These are phyloP conservation scores for Sechiopsis laciniata DNA, from an alignment of 306 rosid genomes.

Conservation along the genomic window DNA sequence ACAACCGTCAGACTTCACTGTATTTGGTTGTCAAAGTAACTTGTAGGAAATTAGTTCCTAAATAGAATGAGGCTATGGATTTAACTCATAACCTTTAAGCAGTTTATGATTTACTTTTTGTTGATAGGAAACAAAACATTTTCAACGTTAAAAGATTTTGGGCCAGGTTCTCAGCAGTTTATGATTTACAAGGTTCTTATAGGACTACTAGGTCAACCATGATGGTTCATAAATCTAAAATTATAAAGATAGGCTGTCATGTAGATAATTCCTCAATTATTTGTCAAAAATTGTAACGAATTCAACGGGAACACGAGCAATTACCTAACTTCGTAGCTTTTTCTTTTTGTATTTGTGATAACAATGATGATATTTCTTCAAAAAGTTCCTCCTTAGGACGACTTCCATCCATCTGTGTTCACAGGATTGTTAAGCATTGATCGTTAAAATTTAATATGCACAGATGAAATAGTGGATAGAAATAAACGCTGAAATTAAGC, in stretches of 20 bases:
- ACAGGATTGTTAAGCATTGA: constrained; percentile 3
- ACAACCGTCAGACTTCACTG: too few relatives aligned
- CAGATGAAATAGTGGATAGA: constrained; percentile 1
- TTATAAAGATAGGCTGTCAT: not conserved
- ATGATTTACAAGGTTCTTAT: too few relatives aligned
- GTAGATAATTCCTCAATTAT: not conserved
- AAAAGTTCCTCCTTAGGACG: constrained; percentile 61
- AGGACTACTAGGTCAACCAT: too few relatives aligned
- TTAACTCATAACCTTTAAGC: too few relatives aligned
- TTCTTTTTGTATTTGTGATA: constrained; percentile 49
- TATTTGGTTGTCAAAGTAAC: too few relatives aligned
- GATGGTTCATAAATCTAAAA: not conserved
- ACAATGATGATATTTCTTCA: constrained; percentile 53
- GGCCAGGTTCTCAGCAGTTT: too few relatives aligned
- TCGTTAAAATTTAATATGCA: constrained; percentile 18
- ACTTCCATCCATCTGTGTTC: constrained; percentile 70
- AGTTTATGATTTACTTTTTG: too few relatives aligned
- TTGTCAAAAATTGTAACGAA: not conserved
- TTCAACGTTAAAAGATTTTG: too few relatives aligned
- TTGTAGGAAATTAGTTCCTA: too few relatives aligned
- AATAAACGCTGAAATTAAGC: constrained; percentile 8
- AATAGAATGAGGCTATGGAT: too few relatives aligned
- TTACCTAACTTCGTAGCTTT: constrained; percentile 45
- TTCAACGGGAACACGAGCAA: not conserved
- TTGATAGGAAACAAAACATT: too few relatives aligned